phyloP scores from a whole-genome alignment of 805 yeast genomes.

The Suhomyces canberraensis region DNA sequence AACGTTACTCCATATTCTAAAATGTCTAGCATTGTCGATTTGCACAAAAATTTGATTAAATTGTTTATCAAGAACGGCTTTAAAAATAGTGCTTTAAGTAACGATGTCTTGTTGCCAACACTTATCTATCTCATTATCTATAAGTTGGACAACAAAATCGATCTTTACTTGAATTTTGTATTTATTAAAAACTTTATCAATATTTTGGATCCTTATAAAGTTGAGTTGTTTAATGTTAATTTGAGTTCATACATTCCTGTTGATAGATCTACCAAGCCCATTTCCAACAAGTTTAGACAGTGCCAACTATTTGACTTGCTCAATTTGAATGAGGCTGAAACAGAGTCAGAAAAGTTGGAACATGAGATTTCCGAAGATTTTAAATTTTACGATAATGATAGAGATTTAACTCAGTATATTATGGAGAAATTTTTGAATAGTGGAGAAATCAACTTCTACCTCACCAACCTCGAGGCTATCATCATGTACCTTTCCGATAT shows the following conservation, averaged over 20 bases:
- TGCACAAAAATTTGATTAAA: constrained; percentile 30
- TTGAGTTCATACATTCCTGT: constrained; percentile 18
- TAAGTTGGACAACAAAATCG: constrained; percentile 19
- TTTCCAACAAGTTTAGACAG: constrained; percentile 13
- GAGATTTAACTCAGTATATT: constrained; percentile 26
- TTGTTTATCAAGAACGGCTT: constrained; percentile 14
- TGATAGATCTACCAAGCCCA: constrained; percentile 12
- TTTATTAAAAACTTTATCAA: constrained; percentile 36
- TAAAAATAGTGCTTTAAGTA: constrained; percentile 27
- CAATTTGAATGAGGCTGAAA: constrained; percentile 20
- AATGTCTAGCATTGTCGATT: constrained; percentile 23
- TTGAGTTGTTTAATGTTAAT: constrained; percentile 19
- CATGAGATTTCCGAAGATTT: constrained; percentile 6
- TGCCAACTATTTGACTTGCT: constrained; percentile 28
- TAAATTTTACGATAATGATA: constrained; percentile 31
- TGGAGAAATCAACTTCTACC: constrained; percentile 37
- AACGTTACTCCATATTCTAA: constrained; percentile 34
- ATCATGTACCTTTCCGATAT: constrained; percentile 35
- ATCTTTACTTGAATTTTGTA: constrained; percentile 33
- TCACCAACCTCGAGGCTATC: constrained; percentile 43
- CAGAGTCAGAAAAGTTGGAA: constrained; percentile 4
- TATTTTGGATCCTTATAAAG: constrained; percentile 29
- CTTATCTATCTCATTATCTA: constrained; percentile 35
- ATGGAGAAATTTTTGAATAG: constrained; percentile 28
- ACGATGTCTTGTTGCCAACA: constrained; percentile 39